Percentiles rank a stretch among this genome's conserved stretches.
These are phyloP conservation scores for Saccharum spontaneum DNA, from an alignment of 176 grass and related monocot species.

Conservation along the genomic window DNA sequence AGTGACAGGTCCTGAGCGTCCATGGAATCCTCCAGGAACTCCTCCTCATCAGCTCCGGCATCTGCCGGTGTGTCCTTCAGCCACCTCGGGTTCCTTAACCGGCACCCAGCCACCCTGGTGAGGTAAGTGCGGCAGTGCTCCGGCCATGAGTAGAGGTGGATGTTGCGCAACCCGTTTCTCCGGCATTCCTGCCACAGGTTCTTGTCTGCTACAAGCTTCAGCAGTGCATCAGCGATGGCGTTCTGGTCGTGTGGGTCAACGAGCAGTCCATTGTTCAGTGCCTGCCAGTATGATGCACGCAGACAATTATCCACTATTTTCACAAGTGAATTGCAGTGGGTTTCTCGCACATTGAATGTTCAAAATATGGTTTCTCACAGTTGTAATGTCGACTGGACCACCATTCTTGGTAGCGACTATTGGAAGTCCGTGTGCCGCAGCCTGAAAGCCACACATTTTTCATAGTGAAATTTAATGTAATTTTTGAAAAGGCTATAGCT, in stretches of 20 bases:
- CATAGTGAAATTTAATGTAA: not conserved
- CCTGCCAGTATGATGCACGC: conserved; percentile 29
- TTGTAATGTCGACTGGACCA: conserved; percentile 86
- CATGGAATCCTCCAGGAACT: conserved; percentile 73
- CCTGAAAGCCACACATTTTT: conserved; percentile 42
- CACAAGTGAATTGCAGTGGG: not conserved
- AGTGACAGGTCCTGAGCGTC: conserved; percentile 90
- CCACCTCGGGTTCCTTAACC: conserved; percentile 82
- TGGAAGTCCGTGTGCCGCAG: conserved; percentile 91
- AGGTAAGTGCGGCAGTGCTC: conserved; percentile 97
- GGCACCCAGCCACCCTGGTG: conserved; percentile 76
- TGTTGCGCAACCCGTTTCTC: conserved; percentile 87
- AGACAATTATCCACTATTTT: not conserved
- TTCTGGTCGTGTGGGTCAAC: conserved; percentile 87
- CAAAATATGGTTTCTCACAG: conserved; percentile 41
- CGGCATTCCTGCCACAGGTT: conserved; percentile 94
- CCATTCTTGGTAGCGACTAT: conserved; percentile 98
- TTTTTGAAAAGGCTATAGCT: not conserved
- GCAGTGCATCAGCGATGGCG: conserved; percentile 79
- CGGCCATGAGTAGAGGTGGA: conserved; percentile 96
- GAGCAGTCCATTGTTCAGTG: conserved; percentile 82
- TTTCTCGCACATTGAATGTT: not conserved
- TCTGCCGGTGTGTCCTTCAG: conserved; percentile 77
- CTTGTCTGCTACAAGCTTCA: conserved; percentile 89
- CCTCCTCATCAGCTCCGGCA: conserved; percentile 49